Evolutionary conservation across 257 asterid genomes (phyloP).

Genomic region (Capsicum baccatum): DNA sequence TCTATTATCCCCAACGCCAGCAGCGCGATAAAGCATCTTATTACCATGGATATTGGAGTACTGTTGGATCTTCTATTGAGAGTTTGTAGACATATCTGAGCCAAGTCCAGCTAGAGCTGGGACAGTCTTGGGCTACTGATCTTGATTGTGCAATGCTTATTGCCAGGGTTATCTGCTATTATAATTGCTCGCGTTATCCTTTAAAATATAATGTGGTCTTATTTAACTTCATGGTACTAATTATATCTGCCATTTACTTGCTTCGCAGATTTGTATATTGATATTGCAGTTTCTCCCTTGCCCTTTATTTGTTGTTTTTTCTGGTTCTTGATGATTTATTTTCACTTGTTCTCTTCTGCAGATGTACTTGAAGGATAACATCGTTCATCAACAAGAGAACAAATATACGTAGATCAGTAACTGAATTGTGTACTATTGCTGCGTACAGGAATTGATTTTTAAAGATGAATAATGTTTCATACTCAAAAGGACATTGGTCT

Average conservation of each 20-base stretch:
- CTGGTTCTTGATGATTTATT: slow-evolving; percentile 15
- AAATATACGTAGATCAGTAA: slow-evolving; percentile 13
- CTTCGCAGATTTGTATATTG: background rate
- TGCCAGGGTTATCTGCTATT: background rate
- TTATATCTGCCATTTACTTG: background rate
- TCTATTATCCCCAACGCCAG: background rate
- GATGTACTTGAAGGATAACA: background rate
- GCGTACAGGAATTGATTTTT: background rate
- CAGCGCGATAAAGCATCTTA: background rate
- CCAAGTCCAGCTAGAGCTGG: background rate
- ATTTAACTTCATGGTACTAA: background rate
- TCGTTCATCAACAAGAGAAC: slow-evolving; percentile 14
- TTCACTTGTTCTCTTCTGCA: slow-evolving; percentile 20
- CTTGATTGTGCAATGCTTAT: background rate
- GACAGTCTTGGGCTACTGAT: background rate
- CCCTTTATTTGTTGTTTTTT: background rate
- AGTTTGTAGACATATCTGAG: background rate
- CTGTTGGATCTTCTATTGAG: background rate
- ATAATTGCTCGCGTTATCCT: background rate
- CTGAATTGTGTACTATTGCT: background rate
- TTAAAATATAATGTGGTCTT: slow-evolving; percentile 3
- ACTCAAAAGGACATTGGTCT: background rate
- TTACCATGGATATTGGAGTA: background rate
- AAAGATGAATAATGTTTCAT: slow-evolving; percentile 2
- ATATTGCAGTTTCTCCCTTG: slow-evolving; percentile 2